Percentiles rank a stretch among this genome's conserved stretches.
Evolutionary conservation across 495 filamentous ascomycete genomes (phyloP).

Genomic region (Niebla homalea): DNA sequence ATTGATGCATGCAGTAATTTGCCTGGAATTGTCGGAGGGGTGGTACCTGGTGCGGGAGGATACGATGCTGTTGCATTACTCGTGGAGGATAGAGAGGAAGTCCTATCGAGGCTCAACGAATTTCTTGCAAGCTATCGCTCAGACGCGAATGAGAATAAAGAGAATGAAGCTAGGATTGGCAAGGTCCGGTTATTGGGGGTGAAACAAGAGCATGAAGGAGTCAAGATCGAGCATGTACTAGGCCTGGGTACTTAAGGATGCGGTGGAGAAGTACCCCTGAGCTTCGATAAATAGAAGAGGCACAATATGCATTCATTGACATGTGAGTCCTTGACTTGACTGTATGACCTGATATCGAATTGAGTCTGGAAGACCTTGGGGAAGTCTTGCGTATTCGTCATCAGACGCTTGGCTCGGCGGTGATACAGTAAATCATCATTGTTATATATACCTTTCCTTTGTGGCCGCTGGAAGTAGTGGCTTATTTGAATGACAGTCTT

Average conservation of each 20-base stretch:
- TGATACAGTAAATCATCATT: no score
- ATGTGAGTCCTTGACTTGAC: no score
- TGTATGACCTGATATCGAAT: no score
- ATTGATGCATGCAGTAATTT: constrained; percentile 60
- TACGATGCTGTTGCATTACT: constrained; percentile 83
- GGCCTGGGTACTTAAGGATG: constrained; percentile 54
- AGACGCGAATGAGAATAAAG: constrained; percentile 34
- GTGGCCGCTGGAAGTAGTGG: no score
- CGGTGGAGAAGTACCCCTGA: no score
- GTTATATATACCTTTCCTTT: no score
- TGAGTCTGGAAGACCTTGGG: no score
- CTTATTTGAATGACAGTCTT: no score
- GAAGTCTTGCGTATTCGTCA: no score
- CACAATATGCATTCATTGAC: no score
- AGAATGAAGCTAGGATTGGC: constrained; percentile 40
- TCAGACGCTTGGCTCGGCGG: no score
- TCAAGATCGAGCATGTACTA: constrained; percentile 56
- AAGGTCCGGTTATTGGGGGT: constrained; percentile 66
- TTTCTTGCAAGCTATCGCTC: constrained; percentile 54
- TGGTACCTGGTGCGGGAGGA: constrained; percentile 89
- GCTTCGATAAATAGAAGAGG: no score
- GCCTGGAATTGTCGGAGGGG: constrained; percentile 74
- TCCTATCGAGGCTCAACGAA: constrained; percentile 45
- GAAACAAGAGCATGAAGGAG: constrained; percentile 77
- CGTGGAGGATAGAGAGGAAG: constrained; percentile 57